phyloP scores from a whole-genome alignment of 2,329 filamentous ascomycete species.

The Colletotrichum musicola region DNA sequence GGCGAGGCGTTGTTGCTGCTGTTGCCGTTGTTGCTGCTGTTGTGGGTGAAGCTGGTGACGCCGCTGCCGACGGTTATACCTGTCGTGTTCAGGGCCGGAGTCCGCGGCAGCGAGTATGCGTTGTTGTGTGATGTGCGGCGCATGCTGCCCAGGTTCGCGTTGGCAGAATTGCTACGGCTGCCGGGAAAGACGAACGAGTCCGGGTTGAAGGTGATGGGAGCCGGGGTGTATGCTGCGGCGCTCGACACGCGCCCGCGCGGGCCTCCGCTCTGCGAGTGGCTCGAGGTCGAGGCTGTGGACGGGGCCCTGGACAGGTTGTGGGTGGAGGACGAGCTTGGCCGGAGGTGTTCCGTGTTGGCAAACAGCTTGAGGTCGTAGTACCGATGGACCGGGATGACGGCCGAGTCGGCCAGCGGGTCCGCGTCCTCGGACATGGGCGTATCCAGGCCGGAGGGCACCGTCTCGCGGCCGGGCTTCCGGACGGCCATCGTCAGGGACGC shows the following conservation, averaged over 20 bases:
- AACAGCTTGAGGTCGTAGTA: conserved; percentile 80
- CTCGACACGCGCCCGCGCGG: conserved; percentile 54
- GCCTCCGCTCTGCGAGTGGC: conserved; percentile 42
- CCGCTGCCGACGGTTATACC: conserved; percentile 57
- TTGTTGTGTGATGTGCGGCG: conserved; percentile 46
- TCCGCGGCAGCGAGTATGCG: conserved; percentile 37
- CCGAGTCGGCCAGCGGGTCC: conserved; percentile 36
- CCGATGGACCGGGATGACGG: conserved; percentile 64
- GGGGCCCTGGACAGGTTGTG: conserved; percentile 45
- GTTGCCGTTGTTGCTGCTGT: too few relatives aligned
- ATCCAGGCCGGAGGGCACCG: conserved; percentile 44
- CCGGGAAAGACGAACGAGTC: conserved; percentile 53
- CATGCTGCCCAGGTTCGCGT: conserved; percentile 53
- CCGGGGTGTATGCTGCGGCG: conserved; percentile 24
- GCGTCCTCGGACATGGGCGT: conserved; percentile 42
- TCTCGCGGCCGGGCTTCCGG: conserved; percentile 62
- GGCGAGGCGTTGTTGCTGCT: conserved; percentile 46
- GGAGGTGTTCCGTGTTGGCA: conserved; percentile 81
- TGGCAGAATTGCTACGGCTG: conserved; percentile 61
- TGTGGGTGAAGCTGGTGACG: conserved; percentile 47
- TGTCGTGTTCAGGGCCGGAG: conserved; percentile 48
- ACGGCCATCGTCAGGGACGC: conserved; percentile 92
- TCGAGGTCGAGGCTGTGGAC: conserved; percentile 52
- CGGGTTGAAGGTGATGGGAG: conserved; percentile 50
- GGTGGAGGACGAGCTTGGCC: conserved; percentile 55